phyloP scores from a whole-genome alignment of 1,284 basidiomycete species.

The Sporisorium exsertum region DNA sequence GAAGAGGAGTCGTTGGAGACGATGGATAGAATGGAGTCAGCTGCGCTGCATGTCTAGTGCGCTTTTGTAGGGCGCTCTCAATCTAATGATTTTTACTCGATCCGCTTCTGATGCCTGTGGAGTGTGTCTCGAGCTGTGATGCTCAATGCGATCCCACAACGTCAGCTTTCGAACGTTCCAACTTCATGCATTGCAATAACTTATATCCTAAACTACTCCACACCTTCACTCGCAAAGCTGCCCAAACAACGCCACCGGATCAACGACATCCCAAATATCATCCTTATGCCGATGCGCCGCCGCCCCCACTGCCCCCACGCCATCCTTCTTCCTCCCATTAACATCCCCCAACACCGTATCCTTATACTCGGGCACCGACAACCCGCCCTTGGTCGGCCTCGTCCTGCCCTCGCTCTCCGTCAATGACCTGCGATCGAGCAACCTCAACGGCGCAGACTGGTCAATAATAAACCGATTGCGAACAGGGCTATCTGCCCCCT shows the following conservation, averaged over 20 bases:
- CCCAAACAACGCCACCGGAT: slow-evolving; percentile 62
- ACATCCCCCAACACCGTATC: slow-evolving; percentile 34
- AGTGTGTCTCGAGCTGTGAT: neutral
- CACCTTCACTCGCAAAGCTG: slow-evolving; percentile 36
- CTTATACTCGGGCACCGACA: slow-evolving; percentile 35
- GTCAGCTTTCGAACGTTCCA: neutral
- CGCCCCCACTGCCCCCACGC: neutral
- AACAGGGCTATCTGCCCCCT: slow-evolving; percentile 14
- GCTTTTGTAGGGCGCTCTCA: neutral
- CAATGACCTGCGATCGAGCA: slow-evolving; percentile 57
- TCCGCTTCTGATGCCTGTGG: neutral
- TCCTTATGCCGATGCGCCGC: slow-evolving; percentile 45
- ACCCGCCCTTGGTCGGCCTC: slow-evolving; percentile 45
- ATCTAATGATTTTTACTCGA: neutral
- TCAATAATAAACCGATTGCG: slow-evolving; percentile 62
- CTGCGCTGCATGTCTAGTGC: slow-evolving; percentile 9
- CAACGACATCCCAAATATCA: slow-evolving; percentile 65
- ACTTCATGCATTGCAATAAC: neutral
- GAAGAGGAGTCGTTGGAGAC: slow-evolving; percentile 27
- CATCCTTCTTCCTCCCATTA: slow-evolving; percentile 44
- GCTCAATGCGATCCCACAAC: neutral
- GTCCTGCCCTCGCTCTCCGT: slow-evolving; percentile 43
- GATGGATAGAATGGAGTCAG: slow-evolving; percentile 14
- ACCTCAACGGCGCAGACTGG: slow-evolving; percentile 55
- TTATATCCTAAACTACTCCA: neutral